Evolutionary conservation across 2,329 filamentous ascomycete genomes (phyloP), one percentile per base, ranked within the genome.

Genomic region (Hortaea werneckii): DNA sequence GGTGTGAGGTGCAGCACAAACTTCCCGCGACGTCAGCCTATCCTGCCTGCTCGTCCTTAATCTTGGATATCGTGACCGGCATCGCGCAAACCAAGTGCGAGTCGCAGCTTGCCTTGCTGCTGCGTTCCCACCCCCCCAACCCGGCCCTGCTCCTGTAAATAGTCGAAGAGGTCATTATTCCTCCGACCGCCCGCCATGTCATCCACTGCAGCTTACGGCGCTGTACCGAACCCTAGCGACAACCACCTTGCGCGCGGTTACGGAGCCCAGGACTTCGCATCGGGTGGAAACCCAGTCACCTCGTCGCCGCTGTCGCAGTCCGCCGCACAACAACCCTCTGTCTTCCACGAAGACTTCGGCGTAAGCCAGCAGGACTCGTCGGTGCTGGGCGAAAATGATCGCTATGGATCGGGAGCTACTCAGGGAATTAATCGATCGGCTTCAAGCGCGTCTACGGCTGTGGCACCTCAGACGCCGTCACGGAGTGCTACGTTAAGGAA

Each of bases 401-500:
- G 20, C 20, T 20, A 20, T 20, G 46, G 59, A 38, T 44, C 35
- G 49, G 37, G 10, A 8, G 4, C 2, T n/a, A n/a, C 32, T 35
- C 32, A 27, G 8, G 60, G 50, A 35, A 73, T 82, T 66, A 75
- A 82, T 63, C 79, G 81, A 54, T 76, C 82, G 45, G 72, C 72
- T 50, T 85, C 82, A 9, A 71, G 46, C 41, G 73, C 74, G 46
- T 78, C 65, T 43, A 63, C 60, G 59, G 62, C 62, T 62, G 59
- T 61, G 63, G 74, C 56, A 76, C 50, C 38, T 49, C 68, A 60
- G 63, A 72, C 55, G 58, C 73, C 58, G 60, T 76, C 65, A 67
- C 75, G 80, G 46, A 74, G 74, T 50, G 86, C 87, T 49, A 95
- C 89, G 0, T 73, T 96, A 56, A 92, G 87, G 72, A 96, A 96